Evolutionary conservation across 805 yeast genomes (phyloP).

Genomic region (Spathaspora girioi): DNA sequence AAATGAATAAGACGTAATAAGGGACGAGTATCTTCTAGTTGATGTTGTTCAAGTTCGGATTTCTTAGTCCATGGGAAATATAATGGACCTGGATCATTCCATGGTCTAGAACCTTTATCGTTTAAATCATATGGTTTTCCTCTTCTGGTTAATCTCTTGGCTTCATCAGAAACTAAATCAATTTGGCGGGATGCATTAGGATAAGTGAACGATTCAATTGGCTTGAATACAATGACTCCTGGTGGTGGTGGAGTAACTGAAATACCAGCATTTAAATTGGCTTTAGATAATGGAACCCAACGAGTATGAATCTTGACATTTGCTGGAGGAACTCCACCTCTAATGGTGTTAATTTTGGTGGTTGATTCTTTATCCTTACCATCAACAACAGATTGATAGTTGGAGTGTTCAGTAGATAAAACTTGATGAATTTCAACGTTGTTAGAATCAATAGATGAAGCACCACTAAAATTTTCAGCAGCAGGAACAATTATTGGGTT

Average conservation of each 20-base stretch:
- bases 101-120: constrained; percentile 65
- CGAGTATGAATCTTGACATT: constrained; percentile 46
- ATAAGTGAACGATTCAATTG: constrained; percentile 77
- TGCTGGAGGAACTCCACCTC: constrained; percentile 15
- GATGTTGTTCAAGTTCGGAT: constrained; percentile 9
- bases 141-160: constrained; percentile 56
- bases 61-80: constrained; percentile 27
- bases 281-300: constrained; percentile 64
- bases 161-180: constrained; percentile 66
- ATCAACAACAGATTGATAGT: constrained; percentile 17
- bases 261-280: constrained; percentile 53
- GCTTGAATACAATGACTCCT: constrained; percentile 83
- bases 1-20: constrained; percentile 66
- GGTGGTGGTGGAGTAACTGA: constrained; percentile 77
- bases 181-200: constrained; percentile 74
- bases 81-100: constrained; percentile 85
- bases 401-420: constrained; percentile 24
- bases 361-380: constrained; percentile 8
- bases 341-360: constrained; percentile 8
- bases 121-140: constrained; percentile 43
- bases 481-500: constrained; percentile 50
- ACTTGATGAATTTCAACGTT: constrained; percentile 44
- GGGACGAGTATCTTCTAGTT: constrained; percentile 52
- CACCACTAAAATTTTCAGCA: constrained; percentile 4
- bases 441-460: constrained; percentile 6